A percentile compares a stretch with the other conserved stretches of the same genome.
Evolutionary conservation across 164 flowering plant genomes (phyloP).

Genomic region (Berberis vulgaris): DNA sequence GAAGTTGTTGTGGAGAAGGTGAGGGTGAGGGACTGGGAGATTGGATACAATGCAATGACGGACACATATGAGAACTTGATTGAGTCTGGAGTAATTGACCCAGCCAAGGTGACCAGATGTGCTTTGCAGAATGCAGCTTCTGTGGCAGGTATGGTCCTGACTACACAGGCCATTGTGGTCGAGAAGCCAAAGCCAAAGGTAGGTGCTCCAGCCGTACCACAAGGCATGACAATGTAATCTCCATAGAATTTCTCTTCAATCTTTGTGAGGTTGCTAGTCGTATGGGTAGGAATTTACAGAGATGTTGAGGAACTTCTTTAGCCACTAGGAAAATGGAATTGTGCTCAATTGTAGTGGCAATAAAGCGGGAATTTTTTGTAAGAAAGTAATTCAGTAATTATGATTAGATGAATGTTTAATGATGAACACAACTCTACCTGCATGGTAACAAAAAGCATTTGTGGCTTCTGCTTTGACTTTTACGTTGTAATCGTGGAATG

Average conservation of each 20-base stretch:
- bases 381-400: too few relatives aligned
- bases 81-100: conserved; percentile 88
- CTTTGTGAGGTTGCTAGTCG: too few relatives aligned
- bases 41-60: conserved; percentile 93
- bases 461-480: too few relatives aligned
- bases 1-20: conserved; percentile 96
- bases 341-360: too few relatives aligned
- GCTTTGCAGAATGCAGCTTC: conserved; percentile 92
- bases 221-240: background rate
- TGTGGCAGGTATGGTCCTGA: conserved; percentile 95
- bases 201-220: conserved; percentile 10
- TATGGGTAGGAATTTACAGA: too few relatives aligned
- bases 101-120: conserved; percentile 91
- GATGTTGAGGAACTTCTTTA: too few relatives aligned
- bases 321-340: too few relatives aligned
- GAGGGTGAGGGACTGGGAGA: conserved; percentile 73
- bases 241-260: background rate
- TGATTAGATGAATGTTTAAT: too few relatives aligned
- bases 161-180: conserved; percentile 97
- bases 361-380: too few relatives aligned
- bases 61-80: conserved; percentile 78
- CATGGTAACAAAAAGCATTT: too few relatives aligned
- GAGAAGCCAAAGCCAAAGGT: conserved; percentile 73
- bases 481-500: too few relatives aligned
- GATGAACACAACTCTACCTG: too few relatives aligned